Conservation (phyloP, 2,329 filamentous ascomycete genomes). For the Cordyceps sp. region DNA sequence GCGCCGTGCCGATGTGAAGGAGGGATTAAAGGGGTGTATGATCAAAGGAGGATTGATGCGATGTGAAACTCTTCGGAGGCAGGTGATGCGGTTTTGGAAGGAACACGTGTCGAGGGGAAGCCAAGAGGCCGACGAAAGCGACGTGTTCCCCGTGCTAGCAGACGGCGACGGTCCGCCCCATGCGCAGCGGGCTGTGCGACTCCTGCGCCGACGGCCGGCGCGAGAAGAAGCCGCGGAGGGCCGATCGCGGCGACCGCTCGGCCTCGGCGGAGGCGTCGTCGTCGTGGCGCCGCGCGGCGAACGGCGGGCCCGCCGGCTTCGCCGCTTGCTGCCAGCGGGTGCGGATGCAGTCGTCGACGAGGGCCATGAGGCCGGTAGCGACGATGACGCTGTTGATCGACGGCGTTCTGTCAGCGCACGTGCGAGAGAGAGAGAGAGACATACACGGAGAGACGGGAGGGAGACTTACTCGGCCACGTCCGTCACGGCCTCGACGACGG, state of each 20-base stretch:
- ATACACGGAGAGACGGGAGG: background rate
- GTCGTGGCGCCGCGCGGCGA: background rate
- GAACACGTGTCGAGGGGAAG: no score
- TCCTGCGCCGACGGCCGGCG: conserved; percentile 7
- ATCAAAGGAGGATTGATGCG: no score
- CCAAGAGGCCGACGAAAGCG: no score
- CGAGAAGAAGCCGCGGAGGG: conserved; percentile 4
- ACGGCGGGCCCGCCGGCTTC: conserved; percentile 3
- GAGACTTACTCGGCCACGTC: conserved; percentile 70
- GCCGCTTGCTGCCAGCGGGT: conserved; percentile 46
- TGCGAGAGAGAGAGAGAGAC: conserved; percentile 7
- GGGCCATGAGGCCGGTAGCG: conserved; percentile 71
- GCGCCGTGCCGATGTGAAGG: no score
- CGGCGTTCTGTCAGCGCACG: no score
- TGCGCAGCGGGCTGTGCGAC: conserved; percentile 18
- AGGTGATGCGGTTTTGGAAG: no score
- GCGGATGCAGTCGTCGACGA: conserved; percentile 86
- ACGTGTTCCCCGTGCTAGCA: no score
- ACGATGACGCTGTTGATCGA: conserved; percentile 70
- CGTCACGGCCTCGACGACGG: conserved; percentile 48
- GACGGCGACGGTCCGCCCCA: conserved; percentile 17
- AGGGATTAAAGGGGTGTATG: no score
- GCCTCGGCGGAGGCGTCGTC: conserved; percentile 5
- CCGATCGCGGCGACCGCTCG: background rate
- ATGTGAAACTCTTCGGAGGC: no score